Evolutionary conservation across 805 yeast genomes (phyloP).

Genomic region (Sporopachydermia quercuum): DNA sequence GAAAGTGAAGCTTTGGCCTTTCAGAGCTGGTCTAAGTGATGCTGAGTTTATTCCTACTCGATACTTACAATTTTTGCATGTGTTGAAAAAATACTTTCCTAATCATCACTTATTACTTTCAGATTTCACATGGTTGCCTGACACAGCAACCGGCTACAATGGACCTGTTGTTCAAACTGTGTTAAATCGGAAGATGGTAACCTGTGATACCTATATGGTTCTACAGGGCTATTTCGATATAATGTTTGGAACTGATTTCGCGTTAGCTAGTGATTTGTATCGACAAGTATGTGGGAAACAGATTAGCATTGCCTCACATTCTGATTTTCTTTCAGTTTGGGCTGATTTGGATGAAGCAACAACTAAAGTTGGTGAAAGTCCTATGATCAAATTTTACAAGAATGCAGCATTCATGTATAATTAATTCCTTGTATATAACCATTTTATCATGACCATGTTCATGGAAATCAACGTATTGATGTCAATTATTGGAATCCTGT

Average conservation of each 20-base stretch:
- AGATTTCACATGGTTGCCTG: conserved; percentile 40
- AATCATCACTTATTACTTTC: conserved; percentile 60
- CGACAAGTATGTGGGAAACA: conserved; percentile 46
- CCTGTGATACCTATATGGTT: conserved; percentile 63
- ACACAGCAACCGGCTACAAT: conserved; percentile 36
- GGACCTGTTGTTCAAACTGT: conserved; percentile 76
- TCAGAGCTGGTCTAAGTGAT: conserved; percentile 48
- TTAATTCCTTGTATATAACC: conserved; percentile 8
- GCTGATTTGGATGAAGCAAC: conserved; percentile 53
- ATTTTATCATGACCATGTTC: too few species aligned
- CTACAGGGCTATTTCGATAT: conserved; percentile 78
- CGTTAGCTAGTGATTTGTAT: conserved; percentile 45
- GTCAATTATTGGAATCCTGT: too few species aligned
- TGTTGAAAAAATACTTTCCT: conserved; percentile 53
- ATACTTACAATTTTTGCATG: conserved; percentile 45
- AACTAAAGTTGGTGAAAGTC: conserved; percentile 69
- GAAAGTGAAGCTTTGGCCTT: conserved; percentile 42
- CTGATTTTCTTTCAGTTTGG: conserved; percentile 54
- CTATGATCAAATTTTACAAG: conserved; percentile 62
- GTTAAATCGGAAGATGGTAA: conserved; percentile 49
- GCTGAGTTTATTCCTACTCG: conserved; percentile 80
- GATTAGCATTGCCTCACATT: conserved; percentile 39
- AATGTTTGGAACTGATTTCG: conserved; percentile 74
- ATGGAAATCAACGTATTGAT: too few species aligned
- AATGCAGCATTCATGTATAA: conserved; percentile 58